These are phyloP conservation scores for Tetracladium marchalianum DNA, from an alignment of 495 filamentous ascomycete genomes.

Conservation along the genomic window DNA sequence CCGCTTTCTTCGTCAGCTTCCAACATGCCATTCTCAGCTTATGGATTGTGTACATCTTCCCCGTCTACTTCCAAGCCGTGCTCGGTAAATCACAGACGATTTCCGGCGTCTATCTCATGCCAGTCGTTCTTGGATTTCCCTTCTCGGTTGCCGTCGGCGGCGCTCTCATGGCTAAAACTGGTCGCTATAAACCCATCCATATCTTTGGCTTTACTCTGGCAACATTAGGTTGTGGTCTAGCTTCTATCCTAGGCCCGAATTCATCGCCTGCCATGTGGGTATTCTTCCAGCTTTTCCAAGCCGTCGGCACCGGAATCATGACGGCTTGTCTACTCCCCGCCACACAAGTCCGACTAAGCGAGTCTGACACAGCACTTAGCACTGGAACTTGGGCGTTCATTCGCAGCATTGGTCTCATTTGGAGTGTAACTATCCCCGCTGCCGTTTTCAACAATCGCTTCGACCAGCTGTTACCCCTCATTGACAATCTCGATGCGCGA, in stretches of 20 bases:
- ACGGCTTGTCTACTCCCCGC: conserved; percentile 3
- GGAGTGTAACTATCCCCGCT: conserved; percentile 40
- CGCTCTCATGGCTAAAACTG: conserved; percentile 60
- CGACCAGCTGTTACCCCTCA: conserved; percentile 8
- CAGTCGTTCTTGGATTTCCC: conserved; percentile 58
- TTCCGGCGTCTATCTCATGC: conserved; percentile 64
- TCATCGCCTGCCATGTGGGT: conserved; percentile 48
- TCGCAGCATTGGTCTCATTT: conserved; percentile 36
- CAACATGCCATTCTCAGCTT: conserved; percentile 63
- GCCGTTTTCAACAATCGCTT: conserved; percentile 39
- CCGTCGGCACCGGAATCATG: conserved; percentile 47
- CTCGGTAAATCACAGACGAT: conserved; percentile 58
- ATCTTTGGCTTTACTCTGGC: conserved; percentile 43
- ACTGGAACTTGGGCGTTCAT: conserved; percentile 37
- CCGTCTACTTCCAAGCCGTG: conserved; percentile 71
- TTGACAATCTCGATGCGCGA: conserved; percentile 13
- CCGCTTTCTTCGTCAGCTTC: conserved; percentile 31
- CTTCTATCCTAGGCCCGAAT: conserved; percentile 41
- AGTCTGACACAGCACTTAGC: conserved; percentile 26
- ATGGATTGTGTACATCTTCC: conserved; percentile 61
- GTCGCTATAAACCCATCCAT: conserved; percentile 40
- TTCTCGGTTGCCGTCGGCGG: conserved; percentile 51
- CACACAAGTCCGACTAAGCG: not conserved
- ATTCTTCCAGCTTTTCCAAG: conserved; percentile 55
- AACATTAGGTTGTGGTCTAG: conserved; percentile 54